Base-by-base conservation (phyloP, 2,329 filamentous ascomycete genomes). In the Colletotrichum sp. region DNA sequence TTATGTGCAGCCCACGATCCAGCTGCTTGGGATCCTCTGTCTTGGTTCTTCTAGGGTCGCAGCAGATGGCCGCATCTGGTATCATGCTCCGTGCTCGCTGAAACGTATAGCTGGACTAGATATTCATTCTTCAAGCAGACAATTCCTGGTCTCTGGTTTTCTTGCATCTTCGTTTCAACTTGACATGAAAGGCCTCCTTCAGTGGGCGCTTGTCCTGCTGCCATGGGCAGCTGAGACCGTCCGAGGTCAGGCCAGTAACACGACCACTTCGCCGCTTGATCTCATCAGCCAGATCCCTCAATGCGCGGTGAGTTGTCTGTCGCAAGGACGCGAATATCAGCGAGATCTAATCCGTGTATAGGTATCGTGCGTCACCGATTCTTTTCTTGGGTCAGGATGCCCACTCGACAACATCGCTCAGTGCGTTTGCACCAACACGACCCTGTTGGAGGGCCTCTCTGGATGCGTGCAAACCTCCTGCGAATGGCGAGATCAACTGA, bases 371-470 rank as follows among this genome's bases (percentile, higher is more conserved):
- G 34, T 73, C 2, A 65, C 64, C 12, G 57, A 15, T 13, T 18
- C 59, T 3, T 69, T 76, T 18, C 28, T 49, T 3, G 10, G 3
- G n/a, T 64, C 73, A 18, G 64, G 64, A 26, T 73, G 70, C 16
- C 18, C 32, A 9, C 12, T 69, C 15, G 72, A 75, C 26, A 44
- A 44, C 30, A 60, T 77, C 28, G 66, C 68, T 5, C 39, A 63
- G 3, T 76, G 72, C 13, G 21, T 75, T 12, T 77, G 72, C 63
- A 77, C 72, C 28, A 77, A 76, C 24, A 26, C 71, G 28, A 72
- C 75, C 1, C 64, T 77, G 12, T 28, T 77, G 6, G 16, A 68
- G 8, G 49, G 34, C 5, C 16, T 76, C 24, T 76, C 72, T 13
- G 44, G n/a, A 9, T 77, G 72, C 59, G 68, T 76, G 4, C 68